Evolutionary conservation across 2,329 filamentous ascomycete species (phyloP).

Genomic region (Colletotrichum filicis): DNA sequence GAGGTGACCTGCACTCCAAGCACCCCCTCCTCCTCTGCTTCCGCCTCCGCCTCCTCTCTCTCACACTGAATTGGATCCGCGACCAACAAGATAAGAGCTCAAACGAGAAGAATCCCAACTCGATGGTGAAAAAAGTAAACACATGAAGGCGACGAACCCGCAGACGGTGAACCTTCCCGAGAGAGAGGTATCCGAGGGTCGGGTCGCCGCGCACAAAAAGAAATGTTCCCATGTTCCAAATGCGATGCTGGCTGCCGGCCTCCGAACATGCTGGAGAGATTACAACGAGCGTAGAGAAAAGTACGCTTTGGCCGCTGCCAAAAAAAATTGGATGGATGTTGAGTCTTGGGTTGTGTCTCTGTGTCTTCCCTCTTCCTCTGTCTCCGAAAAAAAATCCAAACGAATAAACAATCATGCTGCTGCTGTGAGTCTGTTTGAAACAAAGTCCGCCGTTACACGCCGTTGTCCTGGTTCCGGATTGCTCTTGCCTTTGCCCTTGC

Average conservation of each 20-base stretch:
- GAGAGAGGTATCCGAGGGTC: conserved; percentile 25
- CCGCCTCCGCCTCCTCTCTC: neutral
- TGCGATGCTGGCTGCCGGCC: conserved; percentile 49
- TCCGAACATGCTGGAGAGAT: conserved; percentile 51
- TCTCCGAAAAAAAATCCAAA: conserved; percentile 40
- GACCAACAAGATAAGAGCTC: conserved; percentile 19
- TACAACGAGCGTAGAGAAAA: conserved; percentile 65
- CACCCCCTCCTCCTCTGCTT: neutral
- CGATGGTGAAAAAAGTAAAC: conserved; percentile 45
- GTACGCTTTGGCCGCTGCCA: conserved; percentile 44
- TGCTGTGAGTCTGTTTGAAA: conserved; percentile 39
- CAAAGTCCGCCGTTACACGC: conserved; percentile 42
- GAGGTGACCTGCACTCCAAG: conserved; percentile 32
- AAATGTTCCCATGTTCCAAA: conserved; percentile 22
- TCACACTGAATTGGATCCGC: neutral
- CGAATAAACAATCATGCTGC: conserved; percentile 41
- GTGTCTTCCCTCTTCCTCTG: conserved; percentile 22
- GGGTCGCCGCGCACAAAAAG: conserved; percentile 21
- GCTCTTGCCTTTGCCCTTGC: conserved; percentile 36
- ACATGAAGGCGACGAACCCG: conserved; percentile 46
- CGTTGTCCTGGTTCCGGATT: conserved; percentile 37
- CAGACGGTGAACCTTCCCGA: conserved; percentile 38
- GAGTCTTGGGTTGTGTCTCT: neutral
- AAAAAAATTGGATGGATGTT: conserved; percentile 39
- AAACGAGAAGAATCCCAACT: conserved; percentile 39